Base-by-base conservation (phyloP, 2,329 filamentous ascomycete species). In the Epichloe gansuensis region DNA sequence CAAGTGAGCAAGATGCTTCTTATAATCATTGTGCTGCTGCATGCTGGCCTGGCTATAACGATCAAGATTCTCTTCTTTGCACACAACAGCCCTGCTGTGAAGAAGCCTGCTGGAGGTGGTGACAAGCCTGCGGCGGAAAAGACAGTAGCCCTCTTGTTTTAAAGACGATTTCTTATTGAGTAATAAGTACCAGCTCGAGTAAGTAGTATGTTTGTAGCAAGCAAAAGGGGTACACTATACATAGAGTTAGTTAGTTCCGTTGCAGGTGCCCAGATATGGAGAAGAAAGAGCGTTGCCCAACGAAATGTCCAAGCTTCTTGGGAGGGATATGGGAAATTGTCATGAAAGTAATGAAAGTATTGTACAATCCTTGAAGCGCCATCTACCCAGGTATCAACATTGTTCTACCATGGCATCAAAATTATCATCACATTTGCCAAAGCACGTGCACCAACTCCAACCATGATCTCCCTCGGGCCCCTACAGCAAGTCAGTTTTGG, bases 41-140 rank as follows among this genome's bases (percentile, higher is more conserved):
- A 98, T 71, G 84, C 89, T 31, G 93, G 85, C n/a, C 75, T 98
- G 58, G 81, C 91, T 1, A 80, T 97, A 61, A 87, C 91, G 4
- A 97, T 98, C 70, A 97, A 97, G 77, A 84, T 96, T 54, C 72
- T 97, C 31, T 97, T 97, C 77, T 98, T 98, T 70, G 90, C 89
- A 59, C 82, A 87, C 59, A 82, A 78, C 47, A 89, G 85, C 68
- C 49, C 68, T 5, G 66, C 68, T 9, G 64, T 66, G 17, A 64
- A 61, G 74, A 74, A 72, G 57, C 65, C 66, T 11, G 56, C 57
- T 5, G 58, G 64, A 15, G 61, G 54, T 7, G 61, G 61, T 38
- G 56, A 57, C 51, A 52, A 53, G 47, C 51, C 55, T n/a, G 57
- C 56, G 25, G 60, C 54, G 12, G 56, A 57, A 36, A 62, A 59